Evolutionary conservation across 257 asterid genomes (phyloP).

Genomic region (Fraxinus quadrangulata): DNA sequence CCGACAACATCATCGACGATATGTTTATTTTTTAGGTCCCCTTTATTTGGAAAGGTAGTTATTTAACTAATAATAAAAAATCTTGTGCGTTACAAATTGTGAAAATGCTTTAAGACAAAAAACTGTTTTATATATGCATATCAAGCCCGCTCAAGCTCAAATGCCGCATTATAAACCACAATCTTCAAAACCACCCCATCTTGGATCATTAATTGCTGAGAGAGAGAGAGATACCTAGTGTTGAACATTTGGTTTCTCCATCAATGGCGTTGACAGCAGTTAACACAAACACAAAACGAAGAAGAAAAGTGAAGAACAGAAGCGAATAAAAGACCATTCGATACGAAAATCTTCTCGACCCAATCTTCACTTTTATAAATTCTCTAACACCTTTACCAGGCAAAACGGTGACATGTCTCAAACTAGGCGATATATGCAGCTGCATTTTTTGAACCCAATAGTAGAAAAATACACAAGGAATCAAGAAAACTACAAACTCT

Average conservation of each 20-base stretch:
- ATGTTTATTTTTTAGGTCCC: too few species aligned
- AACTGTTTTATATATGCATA: neutral
- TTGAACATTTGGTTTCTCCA: conserved; percentile 58
- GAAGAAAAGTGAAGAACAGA: conserved; percentile 64
- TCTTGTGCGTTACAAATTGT: too few species aligned
- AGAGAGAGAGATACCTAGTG: conserved; percentile 46
- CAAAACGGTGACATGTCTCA: conserved; percentile 72
- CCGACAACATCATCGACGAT: too few species aligned
- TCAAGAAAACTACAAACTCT: neutral
- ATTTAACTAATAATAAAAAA: too few species aligned
- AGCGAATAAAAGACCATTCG: conserved; percentile 72
- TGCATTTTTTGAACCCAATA: conserved; percentile 46
- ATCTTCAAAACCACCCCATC: neutral
- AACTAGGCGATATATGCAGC: conserved; percentile 82
- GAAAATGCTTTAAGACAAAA: too few species aligned
- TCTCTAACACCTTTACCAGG: conserved; percentile 73
- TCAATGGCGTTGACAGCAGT: conserved; percentile 73
- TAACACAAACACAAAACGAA: conserved; percentile 75
- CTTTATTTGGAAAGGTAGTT: too few species aligned
- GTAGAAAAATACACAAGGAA: neutral
- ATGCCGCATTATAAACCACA: neutral
- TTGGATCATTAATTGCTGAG: neutral
- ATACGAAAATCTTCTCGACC: conserved; percentile 65
- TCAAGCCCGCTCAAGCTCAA: neutral
- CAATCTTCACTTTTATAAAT: conserved; percentile 65